Conservation (phyloP, 2,329 filamentous ascomycete species). For the Sarocladiaceae sp. region DNA sequence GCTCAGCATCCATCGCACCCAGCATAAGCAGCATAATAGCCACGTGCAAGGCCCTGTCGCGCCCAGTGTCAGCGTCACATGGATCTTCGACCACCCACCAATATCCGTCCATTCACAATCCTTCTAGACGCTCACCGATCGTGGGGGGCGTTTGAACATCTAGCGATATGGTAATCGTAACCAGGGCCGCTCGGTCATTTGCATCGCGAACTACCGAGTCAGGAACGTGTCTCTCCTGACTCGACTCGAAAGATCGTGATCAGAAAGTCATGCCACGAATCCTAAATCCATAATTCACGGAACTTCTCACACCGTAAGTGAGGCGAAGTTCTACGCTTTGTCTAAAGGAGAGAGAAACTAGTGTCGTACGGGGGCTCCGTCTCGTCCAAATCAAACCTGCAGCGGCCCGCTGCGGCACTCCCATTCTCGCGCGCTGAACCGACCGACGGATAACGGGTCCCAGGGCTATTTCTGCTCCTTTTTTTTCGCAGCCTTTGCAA, state of each 20-base stretch:
- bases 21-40: background rate
- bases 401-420: conserved; percentile 3
- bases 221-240: too few relatives aligned
- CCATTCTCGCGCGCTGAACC: background rate
- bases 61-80: background rate
- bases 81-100: background rate
- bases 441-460: background rate
- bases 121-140: too few relatives aligned
- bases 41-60: background rate
- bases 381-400: conserved; percentile 7
- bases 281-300: too few relatives aligned
- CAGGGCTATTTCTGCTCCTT: background rate
- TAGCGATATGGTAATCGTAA: background rate
- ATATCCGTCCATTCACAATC: background rate
- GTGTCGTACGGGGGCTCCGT: background rate
- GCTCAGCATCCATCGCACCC: background rate
- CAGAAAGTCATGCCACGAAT: too few relatives aligned
- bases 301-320: too few relatives aligned
- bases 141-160: too few relatives aligned
- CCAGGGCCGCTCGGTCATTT: background rate
- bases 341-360: background rate
- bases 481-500: too few relatives aligned
- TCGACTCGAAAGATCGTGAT: too few relatives aligned
- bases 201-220: background rate
- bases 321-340: background rate